phyloP scores from a whole-genome alignment of 2,329 filamentous ascomycete species.

The Colletotrichum horii region DNA sequence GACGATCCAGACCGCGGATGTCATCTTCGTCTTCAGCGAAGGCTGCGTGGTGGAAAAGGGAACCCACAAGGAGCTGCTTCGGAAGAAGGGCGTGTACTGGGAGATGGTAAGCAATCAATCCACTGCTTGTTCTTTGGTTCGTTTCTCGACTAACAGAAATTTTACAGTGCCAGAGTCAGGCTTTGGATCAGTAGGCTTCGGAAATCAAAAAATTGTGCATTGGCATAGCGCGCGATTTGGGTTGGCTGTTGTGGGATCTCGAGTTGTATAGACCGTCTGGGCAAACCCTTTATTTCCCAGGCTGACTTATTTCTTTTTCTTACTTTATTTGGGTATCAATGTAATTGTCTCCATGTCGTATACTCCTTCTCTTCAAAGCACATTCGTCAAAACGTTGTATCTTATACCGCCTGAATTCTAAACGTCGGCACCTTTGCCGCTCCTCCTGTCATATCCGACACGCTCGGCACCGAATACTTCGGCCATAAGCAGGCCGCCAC shows the following conservation, averaged over 20 bases:
- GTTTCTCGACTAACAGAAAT: background rate
- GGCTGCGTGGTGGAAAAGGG: constrained; percentile 47
- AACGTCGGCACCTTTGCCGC: background rate
- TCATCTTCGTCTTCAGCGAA: constrained; percentile 48
- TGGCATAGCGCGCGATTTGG: background rate
- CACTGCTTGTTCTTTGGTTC: background rate
- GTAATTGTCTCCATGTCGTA: background rate
- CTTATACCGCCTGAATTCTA: background rate
- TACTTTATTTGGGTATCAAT: background rate
- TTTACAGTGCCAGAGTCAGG: constrained; percentile 22
- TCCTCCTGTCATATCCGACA: too few relatives aligned
- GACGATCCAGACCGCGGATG: constrained; percentile 48
- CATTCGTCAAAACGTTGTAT: background rate
- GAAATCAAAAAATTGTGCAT: background rate
- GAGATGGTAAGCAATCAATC: constrained; percentile 15
- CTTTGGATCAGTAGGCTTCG: constrained; percentile 15
- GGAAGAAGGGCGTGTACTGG: constrained; percentile 20
- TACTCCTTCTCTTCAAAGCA: background rate
- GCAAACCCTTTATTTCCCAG: background rate
- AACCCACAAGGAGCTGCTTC: constrained; percentile 32
- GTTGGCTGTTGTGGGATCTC: background rate
- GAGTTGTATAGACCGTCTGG: background rate
- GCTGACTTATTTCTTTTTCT: background rate
- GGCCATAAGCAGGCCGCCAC: constrained; percentile 19
- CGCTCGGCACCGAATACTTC: background rate